Percentiles rank a stretch among this genome's conserved stretches.
Evolutionary conservation across 139 green algal species (phyloP).

Genomic region (Micromonas pusilla): DNA sequence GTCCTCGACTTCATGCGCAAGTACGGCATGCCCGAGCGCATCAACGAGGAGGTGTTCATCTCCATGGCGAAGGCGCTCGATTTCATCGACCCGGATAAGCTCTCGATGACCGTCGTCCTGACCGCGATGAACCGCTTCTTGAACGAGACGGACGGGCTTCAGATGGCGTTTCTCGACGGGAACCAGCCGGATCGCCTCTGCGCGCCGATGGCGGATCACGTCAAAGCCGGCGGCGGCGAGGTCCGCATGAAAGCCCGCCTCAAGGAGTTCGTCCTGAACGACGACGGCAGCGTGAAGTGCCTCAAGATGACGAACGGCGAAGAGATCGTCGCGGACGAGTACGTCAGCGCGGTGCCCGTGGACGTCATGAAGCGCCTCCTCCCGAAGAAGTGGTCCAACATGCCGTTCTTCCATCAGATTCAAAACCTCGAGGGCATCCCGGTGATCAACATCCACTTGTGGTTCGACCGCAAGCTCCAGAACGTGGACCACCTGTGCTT

Average conservation of each 20-base stretch:
- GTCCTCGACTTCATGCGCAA: constrained; percentile 94
- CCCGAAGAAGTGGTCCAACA: constrained; percentile 60
- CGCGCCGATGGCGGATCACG: constrained; percentile 84
- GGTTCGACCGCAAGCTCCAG: constrained; percentile 94
- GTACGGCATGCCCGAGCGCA: constrained; percentile 76
- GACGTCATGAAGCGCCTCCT: constrained; percentile 77
- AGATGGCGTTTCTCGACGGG: constrained; percentile 99
- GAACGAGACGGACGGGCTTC: constrained; percentile 58
- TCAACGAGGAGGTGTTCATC: constrained; percentile 99
- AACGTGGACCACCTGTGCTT: constrained; percentile 98
- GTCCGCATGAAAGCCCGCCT: constrained; percentile 67
- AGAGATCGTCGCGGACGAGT: constrained; percentile 78
- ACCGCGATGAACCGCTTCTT: constrained; percentile 97
- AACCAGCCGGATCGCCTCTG: constrained; percentile 82
- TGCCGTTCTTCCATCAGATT: constrained; percentile 81
- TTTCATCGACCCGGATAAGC: constrained; percentile 95
- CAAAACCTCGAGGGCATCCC: constrained; percentile 89
- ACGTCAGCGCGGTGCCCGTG: constrained; percentile 91
- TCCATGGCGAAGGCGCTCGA: constrained; percentile 98
- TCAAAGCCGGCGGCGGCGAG: constrained; percentile 71
- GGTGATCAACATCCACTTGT: constrained; percentile 99
- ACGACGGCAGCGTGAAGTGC: constrained; percentile 66
- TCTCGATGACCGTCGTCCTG: constrained; percentile 94
- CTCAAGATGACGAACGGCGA: constrained; percentile 66
- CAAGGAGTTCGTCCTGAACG: constrained; percentile 64